Evolutionary conservation across 2,329 filamentous ascomycete genomes (phyloP).

Genomic region (Monilinia fructicola): DNA sequence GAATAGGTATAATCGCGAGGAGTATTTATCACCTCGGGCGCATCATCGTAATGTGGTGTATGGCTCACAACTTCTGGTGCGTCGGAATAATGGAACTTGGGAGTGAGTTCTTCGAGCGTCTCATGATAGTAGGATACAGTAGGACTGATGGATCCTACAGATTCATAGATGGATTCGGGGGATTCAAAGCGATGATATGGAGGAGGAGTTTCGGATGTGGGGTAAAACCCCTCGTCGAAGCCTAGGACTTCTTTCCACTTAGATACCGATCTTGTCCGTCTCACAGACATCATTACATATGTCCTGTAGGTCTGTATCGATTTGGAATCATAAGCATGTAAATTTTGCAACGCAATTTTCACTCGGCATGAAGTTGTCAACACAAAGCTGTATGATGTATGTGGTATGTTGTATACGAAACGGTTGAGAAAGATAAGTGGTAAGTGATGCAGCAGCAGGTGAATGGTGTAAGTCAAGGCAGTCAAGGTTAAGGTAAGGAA

Average conservation of each 20-base stretch:
- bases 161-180: constrained; percentile 24
- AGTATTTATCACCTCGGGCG: constrained; percentile 15
- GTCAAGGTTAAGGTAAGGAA: background rate
- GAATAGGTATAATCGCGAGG: constrained; percentile 24
- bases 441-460: background rate
- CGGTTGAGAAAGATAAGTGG: background rate
- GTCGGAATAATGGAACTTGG: constrained; percentile 21
- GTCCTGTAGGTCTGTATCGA: background rate
- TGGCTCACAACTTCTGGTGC: constrained; percentile 16
- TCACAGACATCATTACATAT: constrained; percentile 25
- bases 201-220: constrained; percentile 22
- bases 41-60: constrained; percentile 14
- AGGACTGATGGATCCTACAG: constrained; percentile 21
- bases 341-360: background rate
- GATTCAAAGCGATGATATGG: constrained; percentile 23
- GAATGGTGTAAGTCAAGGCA: background rate
- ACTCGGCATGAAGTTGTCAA: constrained; percentile 8
- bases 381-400: background rate
- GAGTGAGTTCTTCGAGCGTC: constrained; percentile 23
- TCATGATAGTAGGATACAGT: constrained; percentile 24
- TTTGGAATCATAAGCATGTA: background rate
- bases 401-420: constrained; percentile 14
- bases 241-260: constrained; percentile 39
- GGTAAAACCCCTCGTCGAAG: constrained; percentile 34
- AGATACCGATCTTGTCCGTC: constrained; percentile 31